phyloP scores from a whole-genome alignment of 495 filamentous ascomycete species.

The Aspergillus incahuasiensis region DNA sequence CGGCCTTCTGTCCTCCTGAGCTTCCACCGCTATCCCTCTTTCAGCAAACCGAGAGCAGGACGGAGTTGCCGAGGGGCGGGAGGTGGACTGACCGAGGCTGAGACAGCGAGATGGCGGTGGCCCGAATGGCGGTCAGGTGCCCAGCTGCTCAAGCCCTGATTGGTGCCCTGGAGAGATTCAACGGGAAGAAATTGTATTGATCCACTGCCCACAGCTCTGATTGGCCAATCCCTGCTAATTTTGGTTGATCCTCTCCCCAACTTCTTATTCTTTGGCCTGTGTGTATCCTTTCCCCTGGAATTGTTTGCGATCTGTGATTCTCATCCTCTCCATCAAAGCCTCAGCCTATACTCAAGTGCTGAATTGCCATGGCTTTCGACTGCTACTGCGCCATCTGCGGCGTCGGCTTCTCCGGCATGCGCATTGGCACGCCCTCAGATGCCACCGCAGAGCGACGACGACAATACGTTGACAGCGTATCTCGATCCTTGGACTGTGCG shows the following conservation, averaged over 20 bases:
- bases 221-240: background rate
- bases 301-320: background rate
- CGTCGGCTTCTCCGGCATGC: constrained; percentile 21
- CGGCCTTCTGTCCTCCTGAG: no score
- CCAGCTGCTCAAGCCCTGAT: background rate
- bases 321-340: background rate
- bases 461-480: constrained; percentile 19
- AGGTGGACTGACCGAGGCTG: background rate
- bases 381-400: constrained; percentile 25
- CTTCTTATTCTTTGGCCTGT: background rate
- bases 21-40: background rate
- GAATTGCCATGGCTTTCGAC: constrained; percentile 18
- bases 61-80: background rate
- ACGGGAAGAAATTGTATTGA: background rate
- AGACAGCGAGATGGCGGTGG: background rate
- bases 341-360: background rate
- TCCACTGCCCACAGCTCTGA: background rate
- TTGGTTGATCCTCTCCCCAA: background rate
- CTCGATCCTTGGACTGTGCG: constrained; percentile 13
- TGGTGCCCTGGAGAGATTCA: background rate
- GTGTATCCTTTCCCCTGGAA: background rate
- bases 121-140: background rate
- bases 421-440: constrained; percentile 17
- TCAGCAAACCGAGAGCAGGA: background rate
- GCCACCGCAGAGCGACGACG: constrained; percentile 14